Conservation (phyloP, 1,284 basidiomycete genomes). For the Malassezia nana region DNA sequence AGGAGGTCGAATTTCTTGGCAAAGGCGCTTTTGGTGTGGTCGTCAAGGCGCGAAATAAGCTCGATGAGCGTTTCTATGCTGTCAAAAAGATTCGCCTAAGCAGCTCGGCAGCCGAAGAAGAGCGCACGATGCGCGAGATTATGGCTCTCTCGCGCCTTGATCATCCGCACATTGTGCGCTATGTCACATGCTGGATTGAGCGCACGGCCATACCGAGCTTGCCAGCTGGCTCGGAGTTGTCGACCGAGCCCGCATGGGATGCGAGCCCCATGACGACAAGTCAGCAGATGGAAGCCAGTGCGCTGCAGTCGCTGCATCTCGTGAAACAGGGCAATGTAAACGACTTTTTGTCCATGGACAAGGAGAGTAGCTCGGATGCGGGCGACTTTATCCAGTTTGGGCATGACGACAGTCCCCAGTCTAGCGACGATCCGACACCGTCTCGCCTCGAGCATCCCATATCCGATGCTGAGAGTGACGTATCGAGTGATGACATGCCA, state of each 20-base stretch:
- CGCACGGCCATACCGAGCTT: slow-evolving; percentile 27
- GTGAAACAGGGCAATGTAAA: slow-evolving; percentile 21
- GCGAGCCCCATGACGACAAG: slow-evolving; percentile 11
- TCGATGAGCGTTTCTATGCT: slow-evolving; percentile 53
- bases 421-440: too few relatives aligned
- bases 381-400: slow-evolving; percentile 15
- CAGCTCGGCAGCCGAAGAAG: slow-evolving; percentile 66
- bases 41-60: slow-evolving; percentile 78
- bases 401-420: not conserved
- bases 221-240: not conserved
- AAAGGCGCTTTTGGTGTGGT: slow-evolving; percentile 88
- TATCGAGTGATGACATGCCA: not conserved
- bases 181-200: slow-evolving; percentile 51
- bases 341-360: slow-evolving; percentile 27
- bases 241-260: not conserved
- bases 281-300: slow-evolving; percentile 17
- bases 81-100: slow-evolving; percentile 77
- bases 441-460: too few relatives aligned
- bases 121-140: slow-evolving; percentile 81
- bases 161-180: slow-evolving; percentile 82
- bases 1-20: slow-evolving; percentile 53
- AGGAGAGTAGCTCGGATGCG: not conserved
- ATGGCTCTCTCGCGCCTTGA: slow-evolving; percentile 75
- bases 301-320: slow-evolving; percentile 6
- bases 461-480: too few relatives aligned